A percentile compares a stretch with the other conserved stretches of the same genome.
These are phyloP conservation scores for Ascochyta pisi DNA, from an alignment of 2,329 filamentous ascomycete species.

Conservation along the genomic window DNA sequence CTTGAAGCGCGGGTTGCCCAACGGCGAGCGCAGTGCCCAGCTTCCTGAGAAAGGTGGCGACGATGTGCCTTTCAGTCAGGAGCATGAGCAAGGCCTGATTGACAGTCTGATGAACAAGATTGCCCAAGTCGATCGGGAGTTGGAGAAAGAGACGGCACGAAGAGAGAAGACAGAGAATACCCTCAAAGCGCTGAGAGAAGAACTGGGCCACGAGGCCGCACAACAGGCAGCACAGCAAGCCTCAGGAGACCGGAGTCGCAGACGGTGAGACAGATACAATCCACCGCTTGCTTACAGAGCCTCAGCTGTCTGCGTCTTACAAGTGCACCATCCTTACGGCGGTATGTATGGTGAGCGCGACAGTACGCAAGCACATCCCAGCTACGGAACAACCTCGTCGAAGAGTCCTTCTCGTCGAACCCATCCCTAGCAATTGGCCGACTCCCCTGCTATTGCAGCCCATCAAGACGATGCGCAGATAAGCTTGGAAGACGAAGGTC, in stretches of 20 bases:
- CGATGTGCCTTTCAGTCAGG: constrained; percentile 44
- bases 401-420: no score
- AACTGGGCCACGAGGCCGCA: constrained; percentile 46
- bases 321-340: no score
- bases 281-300: neutral
- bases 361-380: no score
- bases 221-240: constrained; percentile 49
- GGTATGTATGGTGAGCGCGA: no score
- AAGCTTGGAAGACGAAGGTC: no score
- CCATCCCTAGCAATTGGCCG: no score
- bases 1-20: constrained; percentile 44
- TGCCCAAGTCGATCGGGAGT: constrained; percentile 41
- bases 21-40: constrained; percentile 46
- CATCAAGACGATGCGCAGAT: no score
- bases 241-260: constrained; percentile 45
- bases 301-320: neutral
- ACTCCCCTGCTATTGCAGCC: no score
- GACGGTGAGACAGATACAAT: constrained; percentile 34
- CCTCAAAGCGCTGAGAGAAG: constrained; percentile 39
- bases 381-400: no score
- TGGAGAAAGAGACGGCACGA: constrained; percentile 41
- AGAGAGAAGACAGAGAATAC: constrained; percentile 41
- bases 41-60: constrained; percentile 45
- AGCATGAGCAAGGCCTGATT: constrained; percentile 44
- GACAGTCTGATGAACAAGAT: constrained; percentile 41